Base-by-base conservation (phyloP, 495 filamentous ascomycete species). In the Friedmanniomyces simplex region DNA sequence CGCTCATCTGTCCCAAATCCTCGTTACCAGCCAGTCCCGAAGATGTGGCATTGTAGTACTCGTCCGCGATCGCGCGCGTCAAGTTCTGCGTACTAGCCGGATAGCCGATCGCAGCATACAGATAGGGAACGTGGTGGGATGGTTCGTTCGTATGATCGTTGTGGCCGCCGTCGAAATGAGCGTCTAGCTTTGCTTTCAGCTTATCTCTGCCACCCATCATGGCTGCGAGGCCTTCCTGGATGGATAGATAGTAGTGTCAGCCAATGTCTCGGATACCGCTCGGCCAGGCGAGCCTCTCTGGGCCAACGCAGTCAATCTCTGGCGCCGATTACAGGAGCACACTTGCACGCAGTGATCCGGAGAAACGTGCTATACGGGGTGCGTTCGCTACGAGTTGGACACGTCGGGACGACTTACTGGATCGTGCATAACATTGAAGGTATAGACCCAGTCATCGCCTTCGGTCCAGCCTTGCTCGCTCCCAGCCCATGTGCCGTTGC, bases 131-230 rank as follows among this genome's bases (percentile, higher is more conserved):
- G 47, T 64, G 61, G 43, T 64, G 61, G 25, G 61, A 60, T 1
- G 61, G 61, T 25, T 64, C 61, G 41, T 64, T 64, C 0, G 57
- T 50, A 12, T 64, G 61, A 28, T 64, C 52, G 47, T 64, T 60
- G 41, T 60, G 61, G 16, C 61, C 61, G 26, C 53, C 57, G 1
- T 49, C 36, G 34, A 64, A 64, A 32, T 64, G 47, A 39, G 30
- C 51, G 52, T 60, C 61, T 5, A 64, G 61, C 28, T 60, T 60
- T 12, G 25, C 30, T 37, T 64, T 60, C 34, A 64, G 46, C 10
- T 45, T 53, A 14, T 25, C 52, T 3, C 18, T 22, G 28, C 61
- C 57, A 46, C 61, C 61, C 43, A 63, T 58, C 43, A 63, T 28
- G 18, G 28, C 20, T 13, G 61, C 61, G 22, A 63, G 53, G 22